Conservation (phyloP, 768 basidiomycete genomes). For the Exidia glandulosa region DNA sequence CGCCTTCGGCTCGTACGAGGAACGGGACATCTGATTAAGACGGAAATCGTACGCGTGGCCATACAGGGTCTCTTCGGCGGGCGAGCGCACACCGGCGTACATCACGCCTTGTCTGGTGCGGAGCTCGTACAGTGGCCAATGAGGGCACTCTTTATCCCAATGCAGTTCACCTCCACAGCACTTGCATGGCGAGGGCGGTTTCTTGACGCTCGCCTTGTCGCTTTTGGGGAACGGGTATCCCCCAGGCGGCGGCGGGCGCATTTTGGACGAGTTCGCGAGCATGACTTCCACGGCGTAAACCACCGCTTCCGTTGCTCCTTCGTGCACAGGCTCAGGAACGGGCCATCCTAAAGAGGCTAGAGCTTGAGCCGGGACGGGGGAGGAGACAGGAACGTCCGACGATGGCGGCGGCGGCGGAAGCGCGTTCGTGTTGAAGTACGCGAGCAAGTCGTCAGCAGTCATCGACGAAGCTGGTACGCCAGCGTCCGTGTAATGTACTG, state of each 20-base stretch:
- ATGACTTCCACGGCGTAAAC: background rate
- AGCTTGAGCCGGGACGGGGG: too few species aligned
- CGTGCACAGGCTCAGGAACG: too few species aligned
- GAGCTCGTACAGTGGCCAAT: background rate
- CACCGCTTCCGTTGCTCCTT: background rate
- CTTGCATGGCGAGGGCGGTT: background rate
- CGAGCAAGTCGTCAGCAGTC: background rate
- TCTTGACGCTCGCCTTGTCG: background rate
- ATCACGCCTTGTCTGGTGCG: background rate
- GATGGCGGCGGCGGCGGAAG: too few species aligned
- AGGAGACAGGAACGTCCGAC: too few species aligned
- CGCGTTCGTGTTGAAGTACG: too few species aligned
- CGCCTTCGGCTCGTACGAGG: background rate
- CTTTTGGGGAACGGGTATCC: background rate
- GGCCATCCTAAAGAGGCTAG: too few species aligned
- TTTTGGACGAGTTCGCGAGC: background rate
- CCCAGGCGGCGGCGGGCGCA: background rate
- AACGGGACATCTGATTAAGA: background rate
- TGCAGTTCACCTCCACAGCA: background rate
- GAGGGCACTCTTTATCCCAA: background rate
- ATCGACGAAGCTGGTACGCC: background rate
- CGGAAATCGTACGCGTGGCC: background rate
- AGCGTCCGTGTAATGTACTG: background rate
- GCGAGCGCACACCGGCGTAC: background rate
- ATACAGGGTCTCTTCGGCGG: background rate